Base-by-base conservation (phyloP, 495 filamentous ascomycete genomes). In the Beverwykella pulmonaria region DNA sequence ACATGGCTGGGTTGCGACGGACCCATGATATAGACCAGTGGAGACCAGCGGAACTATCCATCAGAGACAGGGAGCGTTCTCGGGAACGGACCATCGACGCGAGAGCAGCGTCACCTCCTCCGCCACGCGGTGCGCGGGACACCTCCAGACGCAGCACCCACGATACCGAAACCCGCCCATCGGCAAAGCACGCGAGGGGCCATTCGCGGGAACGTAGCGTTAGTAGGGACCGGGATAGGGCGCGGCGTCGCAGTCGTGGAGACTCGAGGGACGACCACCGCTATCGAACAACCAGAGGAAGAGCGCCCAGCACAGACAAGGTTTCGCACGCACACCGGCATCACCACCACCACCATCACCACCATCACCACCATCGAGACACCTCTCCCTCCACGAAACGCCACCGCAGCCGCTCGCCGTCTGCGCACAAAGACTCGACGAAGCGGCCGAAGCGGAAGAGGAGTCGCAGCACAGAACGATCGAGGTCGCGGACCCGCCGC, bases 1-100 rank as follows among this genome's bases (percentile, higher is more conserved):
- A 69, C 66, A 76, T 76, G 74, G 74, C 74, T 70, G 71, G 70
- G 58, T 68, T 60, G 70, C 72, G 71, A 53, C 61, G 56, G 32
- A 23, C 67, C 60, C 71, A 73, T 57, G 53, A 62, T 44, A 73
- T 75, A 72, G 72, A 76, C 52, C 72, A 74, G 70, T 73, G 72
- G 73, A 70, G 73, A 71, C 71, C 71, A 54, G 69, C 72, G 65
- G 71, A 71, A 66, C 46, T 65, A 56, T 56, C 59, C 22, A 72
- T 61, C 59, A 67, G 65, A 63, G 67, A 71, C 47, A 49, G 70
- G 50, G 65, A 61, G 50, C 64, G 69, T 25, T 61, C 65, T 14
- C 66, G 56, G 25, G 48, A 65, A 53, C 58, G 59, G 25, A 36
- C 32, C 52, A 20, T 44, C 48, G 59, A 65, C 53, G 55, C 65